Evolutionary conservation across 192 early-diverging fungal species (phyloP), one percentile per base, ranked within the genome.

Genomic region (Backusella westeae): DNA sequence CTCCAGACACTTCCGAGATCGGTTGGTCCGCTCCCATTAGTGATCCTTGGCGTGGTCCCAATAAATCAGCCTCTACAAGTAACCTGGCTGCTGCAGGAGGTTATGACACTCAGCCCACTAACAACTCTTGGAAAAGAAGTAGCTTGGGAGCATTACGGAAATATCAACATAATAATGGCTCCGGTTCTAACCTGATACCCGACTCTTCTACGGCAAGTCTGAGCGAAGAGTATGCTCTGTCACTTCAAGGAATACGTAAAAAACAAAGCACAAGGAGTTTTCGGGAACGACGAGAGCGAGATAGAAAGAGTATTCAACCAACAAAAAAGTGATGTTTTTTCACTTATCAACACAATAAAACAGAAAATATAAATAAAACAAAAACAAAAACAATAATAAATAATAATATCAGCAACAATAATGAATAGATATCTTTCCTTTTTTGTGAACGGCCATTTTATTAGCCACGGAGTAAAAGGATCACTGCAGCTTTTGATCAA

Each of bases 211-310:
- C 69, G 10, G 49, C 67, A 10, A 74, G 72, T 49, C 46, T 79
- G 19, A 79, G 77, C 34, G 77, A 79, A 65, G 77, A 79, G 26
- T 79, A 79, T 69, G 77, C 77, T 8, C 32, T 79, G 14, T 79
- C 77, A 15, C 35, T 79, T 2, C 77, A 79, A 56, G 77, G 77
- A 0, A 69, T 81, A 7, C 76, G 76, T 21, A 81, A 81, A 26
- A 81, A 81, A 32, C 80, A 81, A 32, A 81, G 80, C 53, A 81
- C 76, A 49, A 73, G 63, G n/a, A 81, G 80, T 46, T 81, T 81
- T 59, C 72, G 80, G 44, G 80, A 81, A 75, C 71, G 80, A 32
- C 72, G 80, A 15, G 80, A 81, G 32, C 72, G 80, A n/a, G 80
- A 81, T 67, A 67, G 80, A 41, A 77, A 77, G 41, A 81, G 73